phyloP scores from a whole-genome alignment of 1,284 basidiomycete genomes.

The Anthracocystis setariae region DNA sequence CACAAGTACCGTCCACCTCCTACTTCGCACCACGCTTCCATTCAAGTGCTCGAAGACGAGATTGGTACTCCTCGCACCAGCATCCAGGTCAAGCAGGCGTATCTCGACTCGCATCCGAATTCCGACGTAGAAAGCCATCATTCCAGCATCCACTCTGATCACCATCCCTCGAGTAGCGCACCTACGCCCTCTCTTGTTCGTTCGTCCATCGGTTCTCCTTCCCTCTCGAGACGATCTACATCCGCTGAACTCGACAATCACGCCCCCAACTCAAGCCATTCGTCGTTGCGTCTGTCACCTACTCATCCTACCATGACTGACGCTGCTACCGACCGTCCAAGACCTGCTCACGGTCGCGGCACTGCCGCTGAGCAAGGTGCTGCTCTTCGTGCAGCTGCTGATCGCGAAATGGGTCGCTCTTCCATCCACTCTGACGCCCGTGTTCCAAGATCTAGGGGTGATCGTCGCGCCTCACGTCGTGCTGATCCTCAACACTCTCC shows the following conservation, averaged over 20 bases:
- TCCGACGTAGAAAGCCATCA: conserved; percentile 22
- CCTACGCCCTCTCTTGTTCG: conserved; percentile 35
- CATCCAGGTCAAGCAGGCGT: conserved; percentile 46
- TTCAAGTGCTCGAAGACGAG: conserved; percentile 44
- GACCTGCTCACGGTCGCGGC: conserved; percentile 40
- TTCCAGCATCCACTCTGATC: not conserved
- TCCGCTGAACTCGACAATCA: conserved; percentile 3
- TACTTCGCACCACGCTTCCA: conserved; percentile 42
- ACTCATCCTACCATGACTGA: conserved; percentile 16
- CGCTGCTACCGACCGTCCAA: conserved; percentile 1
- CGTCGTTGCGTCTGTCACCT: not conserved
- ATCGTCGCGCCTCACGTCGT: conserved; percentile 32
- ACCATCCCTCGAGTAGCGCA: conserved; percentile 4
- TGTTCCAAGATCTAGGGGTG: conserved; percentile 10
- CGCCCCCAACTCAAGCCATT: not conserved
- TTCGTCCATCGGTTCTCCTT: conserved; percentile 25
- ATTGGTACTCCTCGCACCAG: conserved; percentile 42
- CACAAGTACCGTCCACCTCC: conserved; percentile 49
- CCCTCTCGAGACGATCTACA: not conserved
- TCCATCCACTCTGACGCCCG: conserved; percentile 1
- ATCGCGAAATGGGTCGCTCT: conserved; percentile 19
- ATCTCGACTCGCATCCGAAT: conserved; percentile 45
- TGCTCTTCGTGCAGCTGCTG: conserved; percentile 41
- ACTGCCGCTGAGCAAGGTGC: conserved; percentile 53
- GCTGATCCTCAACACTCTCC: conserved; percentile 16